Base-by-base conservation (phyloP, 2,329 filamentous ascomycete species). In the Lasiodiplodia citricola region DNA sequence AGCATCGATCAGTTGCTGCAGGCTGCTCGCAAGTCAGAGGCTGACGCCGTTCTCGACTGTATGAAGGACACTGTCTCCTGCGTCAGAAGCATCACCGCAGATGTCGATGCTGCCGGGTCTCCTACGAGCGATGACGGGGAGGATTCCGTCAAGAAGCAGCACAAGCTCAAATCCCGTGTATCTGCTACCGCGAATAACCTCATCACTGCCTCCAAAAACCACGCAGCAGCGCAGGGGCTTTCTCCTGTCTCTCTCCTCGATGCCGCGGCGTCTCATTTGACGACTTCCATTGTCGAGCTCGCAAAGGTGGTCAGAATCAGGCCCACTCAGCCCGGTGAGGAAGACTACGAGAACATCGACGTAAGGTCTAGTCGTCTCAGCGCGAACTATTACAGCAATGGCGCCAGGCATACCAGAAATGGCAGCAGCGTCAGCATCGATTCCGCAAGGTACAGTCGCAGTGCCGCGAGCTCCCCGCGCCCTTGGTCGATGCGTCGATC, bases 181-280 rank as follows among this genome's bases (percentile, higher is more conserved):
- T 96, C 94, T n/a, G 91, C 91, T 2, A 97, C 95, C 1, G 94
- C 96, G 60, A 98, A 98, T 84, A 96, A 95, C 76, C 85, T 99
- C 69, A 97, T 98, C 75, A 98, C 95, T 2, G 93, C 95, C 1
- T 91, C 93, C 41, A 97, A 96, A 83, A 97, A 97, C 76, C 97
- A 96, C 79, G 91, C 92, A 41, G 87, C 88, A 13, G 90, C 93
- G 0, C 90, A 88, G 23, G 96, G 96, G 37, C 87, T 99, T 38
- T 95, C 93, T 1, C 96, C 96, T 0, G 91, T 99, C n/a, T 97
- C 93, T 6, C 83, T 99, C 3, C 85, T 99, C 25, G 96, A 99
- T 79, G 96, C 95, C 3, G 95, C 96, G 2, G 94, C 95, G 8
- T 96, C 93, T 28, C 94, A 99, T 80, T 85, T 98, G 44, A 93